Conservation (phyloP, 2,329 filamentous ascomycete species). For the Epichloe sibirici region DNA sequence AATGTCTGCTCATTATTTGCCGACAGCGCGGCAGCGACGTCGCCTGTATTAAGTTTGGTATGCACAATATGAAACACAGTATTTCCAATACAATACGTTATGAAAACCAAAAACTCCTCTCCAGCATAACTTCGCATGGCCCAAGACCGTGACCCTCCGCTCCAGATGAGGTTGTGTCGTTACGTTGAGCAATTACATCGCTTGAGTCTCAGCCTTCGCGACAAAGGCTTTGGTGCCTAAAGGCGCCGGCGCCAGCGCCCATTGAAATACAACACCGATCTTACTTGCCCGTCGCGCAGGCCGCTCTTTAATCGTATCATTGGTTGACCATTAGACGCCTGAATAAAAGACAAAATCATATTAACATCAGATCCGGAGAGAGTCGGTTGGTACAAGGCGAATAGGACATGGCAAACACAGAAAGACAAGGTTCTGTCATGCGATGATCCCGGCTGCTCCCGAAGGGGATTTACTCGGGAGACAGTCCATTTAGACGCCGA, state of each 20-base stretch:
- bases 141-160: not conserved
- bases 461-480: not conserved
- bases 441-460: not conserved
- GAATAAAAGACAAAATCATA: not conserved
- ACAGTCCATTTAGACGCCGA: slow-evolving; percentile 28
- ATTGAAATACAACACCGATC: not conserved
- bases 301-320: not conserved
- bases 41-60: slow-evolving; percentile 6
- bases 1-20: not conserved
- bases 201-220: not conserved
- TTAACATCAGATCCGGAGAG: slow-evolving; percentile 2
- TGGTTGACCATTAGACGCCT: slow-evolving; percentile 1
- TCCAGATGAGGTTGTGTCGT: not conserved
- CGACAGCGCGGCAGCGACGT: not conserved
- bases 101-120: slow-evolving; percentile 2
- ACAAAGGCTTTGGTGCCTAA: not conserved
- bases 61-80: slow-evolving; percentile 11
- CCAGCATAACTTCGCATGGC: not conserved
- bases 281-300: not conserved
- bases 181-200: not conserved
- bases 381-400: not conserved
- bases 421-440: not conserved
- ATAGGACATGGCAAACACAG: not conserved
- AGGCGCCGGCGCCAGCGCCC: not conserved
- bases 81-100: slow-evolving; percentile 7